Evolutionary conservation across 2,329 filamentous ascomycete genomes (phyloP).

Genomic region (Neonectria sp.): DNA sequence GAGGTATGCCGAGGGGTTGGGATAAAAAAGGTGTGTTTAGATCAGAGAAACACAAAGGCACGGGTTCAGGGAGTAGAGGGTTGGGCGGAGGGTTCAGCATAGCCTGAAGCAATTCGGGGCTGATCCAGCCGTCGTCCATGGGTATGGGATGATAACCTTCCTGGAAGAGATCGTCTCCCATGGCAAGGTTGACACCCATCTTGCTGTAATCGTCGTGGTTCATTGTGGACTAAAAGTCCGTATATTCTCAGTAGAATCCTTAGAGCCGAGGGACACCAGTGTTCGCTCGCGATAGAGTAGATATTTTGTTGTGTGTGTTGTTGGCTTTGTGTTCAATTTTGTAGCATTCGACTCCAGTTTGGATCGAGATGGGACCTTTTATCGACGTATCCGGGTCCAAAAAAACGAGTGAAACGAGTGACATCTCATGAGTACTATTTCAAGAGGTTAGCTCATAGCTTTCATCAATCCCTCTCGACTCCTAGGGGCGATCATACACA

Average conservation of each 20-base stretch:
- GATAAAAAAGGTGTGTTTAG: neutral
- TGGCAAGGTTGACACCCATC: neutral
- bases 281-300: neutral
- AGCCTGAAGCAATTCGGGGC: neutral
- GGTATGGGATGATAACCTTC: neutral
- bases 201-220: neutral
- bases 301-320: neutral
- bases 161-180: neutral
- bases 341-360: neutral
- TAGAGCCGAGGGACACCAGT: neutral
- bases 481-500: too few species aligned
- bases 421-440: neutral
- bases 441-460: too few species aligned
- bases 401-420: neutral
- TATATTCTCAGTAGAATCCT: neutral
- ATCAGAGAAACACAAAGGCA: neutral
- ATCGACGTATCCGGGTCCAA: neutral
- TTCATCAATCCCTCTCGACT: too few species aligned
- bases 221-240: neutral
- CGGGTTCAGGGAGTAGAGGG: neutral
- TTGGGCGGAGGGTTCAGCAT: neutral
- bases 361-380: neutral
- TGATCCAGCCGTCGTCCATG: neutral
- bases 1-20: neutral
- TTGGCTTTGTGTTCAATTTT: neutral